Percentiles rank a stretch among this genome's conserved stretches.
Conservation (phyloP, 2,329 filamentous ascomycete species). For the Trichophyton schoenleinii region DNA sequence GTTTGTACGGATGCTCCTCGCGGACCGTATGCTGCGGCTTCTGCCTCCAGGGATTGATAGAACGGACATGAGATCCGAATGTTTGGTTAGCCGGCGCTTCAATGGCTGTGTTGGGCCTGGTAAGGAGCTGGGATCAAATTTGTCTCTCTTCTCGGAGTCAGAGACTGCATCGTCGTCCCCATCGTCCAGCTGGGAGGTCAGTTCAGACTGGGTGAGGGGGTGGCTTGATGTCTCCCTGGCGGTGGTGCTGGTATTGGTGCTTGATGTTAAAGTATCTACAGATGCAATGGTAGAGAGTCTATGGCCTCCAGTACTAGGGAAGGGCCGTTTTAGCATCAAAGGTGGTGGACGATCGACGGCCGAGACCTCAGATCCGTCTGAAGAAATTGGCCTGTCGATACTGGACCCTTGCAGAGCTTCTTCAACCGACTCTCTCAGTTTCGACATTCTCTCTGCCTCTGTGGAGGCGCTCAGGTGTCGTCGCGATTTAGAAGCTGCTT, state of each 20-base stretch:
- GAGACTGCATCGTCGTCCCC: constrained; percentile 8
- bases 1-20: constrained; percentile 64
- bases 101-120: constrained; percentile 42
- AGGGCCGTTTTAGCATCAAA: constrained; percentile 32
- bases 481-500: constrained; percentile 9
- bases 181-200: constrained; percentile 10
- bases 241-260: neutral
- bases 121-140: constrained; percentile 33
- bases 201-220: neutral
- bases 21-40: constrained; percentile 58
- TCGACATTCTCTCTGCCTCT: constrained; percentile 14
- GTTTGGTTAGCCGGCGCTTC: constrained; percentile 71
- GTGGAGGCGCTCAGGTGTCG: constrained; percentile 12
- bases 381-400: constrained; percentile 20
- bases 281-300: constrained; percentile 48
- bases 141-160: constrained; percentile 34
- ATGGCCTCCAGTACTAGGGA: constrained; percentile 42
- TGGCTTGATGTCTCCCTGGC: neutral
- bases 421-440: constrained; percentile 18
- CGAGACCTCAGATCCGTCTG: constrained; percentile 29
- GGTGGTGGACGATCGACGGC: constrained; percentile 28
- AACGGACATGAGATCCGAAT: constrained; percentile 88
- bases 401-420: constrained; percentile 16
- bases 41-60: constrained; percentile 52
- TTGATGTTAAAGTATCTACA: constrained; percentile 37